Base-by-base conservation (phyloP, 2,329 filamentous ascomycete genomes). In the Aspergillus quadrilineatus region DNA sequence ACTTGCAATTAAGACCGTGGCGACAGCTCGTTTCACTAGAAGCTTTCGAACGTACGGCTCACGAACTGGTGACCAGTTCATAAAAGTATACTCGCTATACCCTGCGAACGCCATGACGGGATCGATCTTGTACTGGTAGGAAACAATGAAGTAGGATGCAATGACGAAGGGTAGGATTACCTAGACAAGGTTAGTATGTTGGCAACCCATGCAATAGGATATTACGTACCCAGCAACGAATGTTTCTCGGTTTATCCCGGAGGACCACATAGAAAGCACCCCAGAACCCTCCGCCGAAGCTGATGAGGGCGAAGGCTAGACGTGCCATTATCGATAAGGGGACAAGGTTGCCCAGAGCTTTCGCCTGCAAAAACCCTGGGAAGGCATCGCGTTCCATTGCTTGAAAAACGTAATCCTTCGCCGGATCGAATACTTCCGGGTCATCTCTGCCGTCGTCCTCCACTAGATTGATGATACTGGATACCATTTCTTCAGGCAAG, bases 351-450 rank as follows among this genome's bases (percentile, higher is more conserved):
- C 95, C 95, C 26, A 99, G 81, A 2, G 94, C 94, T 77, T 97
- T 97, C 77, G 91, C 90, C 69, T 93, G 85, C 57, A 99, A 81
- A 76, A 99, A 99, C 1, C 93, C 93, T 0, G 95, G 94, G 72
- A 96, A 99, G n/a, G 95, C 94, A 77, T 99, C 94, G 55, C 95
- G 86, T 77, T 99, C 95, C 94, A 99, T 99, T 34, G 95, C 95
- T 76, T 99, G 95, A 75, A 97, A 99, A 60, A 97, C 94, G 72
- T 97, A 99, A 77, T 99, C 94, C 79, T 99, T 99, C 53, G 94
- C 94, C 17, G 90, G 87, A 71, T 97, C 94, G 67, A 99, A 99
- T 10, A 99, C 89, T 73, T 99, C 94, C 0, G 94, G 94, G 70
- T 99, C 94, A 67, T 97, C 94, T 65, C 94, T 87, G 45, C 91